Conservation (phyloP, 2,329 filamentous ascomycete genomes). For the Knufia fluminis region DNA sequence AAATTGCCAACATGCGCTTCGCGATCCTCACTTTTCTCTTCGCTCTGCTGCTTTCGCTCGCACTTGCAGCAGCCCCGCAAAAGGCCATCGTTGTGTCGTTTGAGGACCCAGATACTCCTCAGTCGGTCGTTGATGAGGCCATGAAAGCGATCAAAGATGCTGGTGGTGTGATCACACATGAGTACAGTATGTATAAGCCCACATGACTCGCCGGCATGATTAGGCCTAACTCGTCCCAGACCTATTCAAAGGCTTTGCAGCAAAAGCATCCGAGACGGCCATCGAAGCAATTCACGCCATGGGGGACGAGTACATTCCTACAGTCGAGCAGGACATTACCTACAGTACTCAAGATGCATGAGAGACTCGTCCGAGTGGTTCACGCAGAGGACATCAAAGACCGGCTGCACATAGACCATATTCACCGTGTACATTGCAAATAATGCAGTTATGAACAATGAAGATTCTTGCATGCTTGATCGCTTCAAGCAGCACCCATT, state of each 20-base stretch:
- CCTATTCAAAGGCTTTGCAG: conserved; percentile 62
- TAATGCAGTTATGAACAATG: not conserved
- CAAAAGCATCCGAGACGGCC: conserved; percentile 59
- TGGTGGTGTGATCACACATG: conserved; percentile 70
- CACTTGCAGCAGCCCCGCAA: conserved; percentile 49
- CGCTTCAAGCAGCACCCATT: not conserved
- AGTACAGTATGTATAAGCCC: conserved; percentile 55
- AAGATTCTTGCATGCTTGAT: not conserved
- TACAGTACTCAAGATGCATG: conserved; percentile 37
- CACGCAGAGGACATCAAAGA: not conserved
- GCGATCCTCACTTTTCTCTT: conserved; percentile 49
- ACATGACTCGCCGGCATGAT: not conserved
- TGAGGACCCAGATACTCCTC: conserved; percentile 50
- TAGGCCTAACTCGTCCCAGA: conserved; percentile 28
- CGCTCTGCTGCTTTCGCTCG: conserved; percentile 49
- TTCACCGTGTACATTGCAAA: not conserved
- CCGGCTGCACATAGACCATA: too few species aligned
- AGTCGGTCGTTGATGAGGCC: conserved; percentile 58
- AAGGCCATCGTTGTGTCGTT: conserved; percentile 75
- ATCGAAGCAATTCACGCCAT: conserved; percentile 58
- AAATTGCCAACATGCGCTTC: conserved; percentile 53
- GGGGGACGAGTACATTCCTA: conserved; percentile 51
- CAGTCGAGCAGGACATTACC: conserved; percentile 68
- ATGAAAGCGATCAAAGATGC: conserved; percentile 61
- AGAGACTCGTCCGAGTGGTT: not conserved